Percentiles rank a stretch among this genome's conserved stretches.
Evolutionary conservation across 805 yeast genomes (phyloP).

Genomic region (Candida sakaeoensis): DNA sequence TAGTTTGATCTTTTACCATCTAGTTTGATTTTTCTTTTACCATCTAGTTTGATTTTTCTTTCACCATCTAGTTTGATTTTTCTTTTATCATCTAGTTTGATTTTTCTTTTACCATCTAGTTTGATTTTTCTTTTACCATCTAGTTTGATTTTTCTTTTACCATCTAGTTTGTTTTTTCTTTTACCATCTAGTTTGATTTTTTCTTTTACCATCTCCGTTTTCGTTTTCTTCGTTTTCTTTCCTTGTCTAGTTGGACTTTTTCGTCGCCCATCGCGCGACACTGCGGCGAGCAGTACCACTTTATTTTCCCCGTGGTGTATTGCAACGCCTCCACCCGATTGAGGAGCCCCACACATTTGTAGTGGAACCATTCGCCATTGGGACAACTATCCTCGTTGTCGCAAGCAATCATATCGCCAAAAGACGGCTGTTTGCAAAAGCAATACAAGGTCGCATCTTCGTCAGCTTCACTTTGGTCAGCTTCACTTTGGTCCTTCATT

Average conservation of each 20-base stretch:
- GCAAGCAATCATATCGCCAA: conserved; percentile 96
- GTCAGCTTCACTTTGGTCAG: conserved; percentile 9
- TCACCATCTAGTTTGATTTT: too few species aligned
- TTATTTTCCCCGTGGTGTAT: conserved; percentile 29
- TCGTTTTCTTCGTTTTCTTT: conserved; percentile 14
- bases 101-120: too few species aligned
- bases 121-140: too few species aligned
- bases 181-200: too few species aligned
- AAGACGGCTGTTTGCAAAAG: conserved; percentile 89
- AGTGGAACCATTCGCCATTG: conserved; percentile 46
- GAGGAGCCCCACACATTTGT: conserved; percentile 40
- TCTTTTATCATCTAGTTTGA: too few species aligned
- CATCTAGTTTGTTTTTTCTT: too few species aligned
- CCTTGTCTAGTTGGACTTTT: conserved; percentile 5
- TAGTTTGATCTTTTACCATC: too few species aligned
- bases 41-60: too few species aligned
- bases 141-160: too few species aligned
- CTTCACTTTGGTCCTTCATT: background rate
- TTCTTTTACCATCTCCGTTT: conserved; percentile 15
- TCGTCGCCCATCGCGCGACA: conserved; percentile 21
- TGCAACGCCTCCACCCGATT: conserved; percentile 36
- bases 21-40: too few species aligned
- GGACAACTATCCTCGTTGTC: conserved; percentile 54
- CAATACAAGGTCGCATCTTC: conserved; percentile 53
- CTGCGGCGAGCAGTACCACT: conserved; percentile 38